Evolutionary conservation across 495 filamentous ascomycete genomes (phyloP), one percentile per base, ranked within the genome.

Genomic region (Podospora australis): DNA sequence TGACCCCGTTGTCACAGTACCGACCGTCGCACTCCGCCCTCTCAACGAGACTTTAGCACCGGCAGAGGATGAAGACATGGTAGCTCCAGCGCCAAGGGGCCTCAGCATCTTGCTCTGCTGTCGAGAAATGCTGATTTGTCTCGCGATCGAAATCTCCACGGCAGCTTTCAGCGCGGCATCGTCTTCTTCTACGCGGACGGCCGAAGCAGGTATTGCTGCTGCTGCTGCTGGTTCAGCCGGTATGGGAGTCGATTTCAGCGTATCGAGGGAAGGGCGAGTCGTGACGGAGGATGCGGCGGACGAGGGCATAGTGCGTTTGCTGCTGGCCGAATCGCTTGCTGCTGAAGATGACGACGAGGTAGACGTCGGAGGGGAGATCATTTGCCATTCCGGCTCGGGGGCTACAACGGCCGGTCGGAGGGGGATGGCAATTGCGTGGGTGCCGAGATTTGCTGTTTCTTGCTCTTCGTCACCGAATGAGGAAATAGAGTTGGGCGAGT

Each of bases 41-140:
- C 21, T 22, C n/a, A n/a, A n/a, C n/a, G n/a, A n/a, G 25, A 32
- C 17, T 22, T 14, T 16, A 44, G 20, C 32, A n/a, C n/a, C 14
- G n/a, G 5, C 19, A 3, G 32, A n/a, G 6, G 9, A 16, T 6
- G 19, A 25, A 9, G 40, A 43, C 24, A 44, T 39, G 4, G 50
- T 54, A 6, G 40, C 48, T n/a, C 52, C 43, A 4, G 14, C n/a
- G 14, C 43, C 43, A 11, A 67, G 44, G 14, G 62, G 60, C 50
- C 53, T 56, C 36, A 81, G 59, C 39, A 80, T 50, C 55, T 70
- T 67, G 1, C 71, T 64, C 63, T 80, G 78, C 55, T 76, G 70
- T 28, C 74, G 57, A 24, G 78, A 80, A 19, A 82, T 68, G 29
- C 72, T 77, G 52, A 82, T 78, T 56, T 80, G 76, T 8, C 79